A percentile compares a stretch with the other conserved stretches of the same genome.
Evolutionary conservation across 225 moss, liverwort and hornwort species (phyloP).

Genomic region (Takakia lepidozioides): DNA sequence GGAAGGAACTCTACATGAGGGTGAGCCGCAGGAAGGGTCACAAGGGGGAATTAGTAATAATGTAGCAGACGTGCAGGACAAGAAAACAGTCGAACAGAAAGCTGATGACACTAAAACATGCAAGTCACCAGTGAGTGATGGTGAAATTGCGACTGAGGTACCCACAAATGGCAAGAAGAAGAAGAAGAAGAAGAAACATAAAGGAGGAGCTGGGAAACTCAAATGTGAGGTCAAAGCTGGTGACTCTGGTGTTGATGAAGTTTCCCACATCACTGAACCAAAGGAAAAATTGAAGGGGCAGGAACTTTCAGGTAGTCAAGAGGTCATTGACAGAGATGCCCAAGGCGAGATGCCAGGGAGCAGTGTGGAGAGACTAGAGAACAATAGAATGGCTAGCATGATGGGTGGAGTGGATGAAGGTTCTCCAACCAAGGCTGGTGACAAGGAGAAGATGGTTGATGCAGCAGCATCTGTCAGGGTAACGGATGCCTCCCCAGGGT

Average conservation of each 20-base stretch:
- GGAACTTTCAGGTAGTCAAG: conserved; percentile 12
- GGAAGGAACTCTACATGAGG: no score
- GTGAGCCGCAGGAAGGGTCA: conserved; percentile 13
- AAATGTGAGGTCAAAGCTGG: conserved; percentile 29
- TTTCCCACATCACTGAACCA: conserved; percentile 6
- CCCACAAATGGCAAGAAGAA: conserved; percentile 22
- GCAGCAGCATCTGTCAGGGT: conserved; percentile 6
- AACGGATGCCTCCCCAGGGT: no score
- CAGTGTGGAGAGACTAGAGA: conserved; percentile 7
- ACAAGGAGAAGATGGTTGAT: conserved; percentile 7
- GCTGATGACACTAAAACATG: conserved; percentile 17
- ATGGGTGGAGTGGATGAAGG: conserved; percentile 4
- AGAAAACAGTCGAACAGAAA: conserved; percentile 4
- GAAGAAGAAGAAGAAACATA: conserved; percentile 51
- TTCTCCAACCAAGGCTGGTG: conserved; percentile 6
- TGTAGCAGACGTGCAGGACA: conserved; percentile 16
- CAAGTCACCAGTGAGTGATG: conserved; percentile 12
- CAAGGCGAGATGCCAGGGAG: conserved; percentile 7
- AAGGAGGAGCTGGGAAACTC: conserved; percentile 28
- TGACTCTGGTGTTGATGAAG: conserved; percentile 9
- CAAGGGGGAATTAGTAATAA: conserved; percentile 7
- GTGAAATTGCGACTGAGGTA: conserved; percentile 12
- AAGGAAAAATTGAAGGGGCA: conserved; percentile 13
- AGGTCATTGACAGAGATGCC: conserved; percentile 11
- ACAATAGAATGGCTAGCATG: no score